Evolutionary conservation across 2,329 filamentous ascomycete species (phyloP), one percentile per base, ranked within the genome.

Genomic region (Huntiella abstrusa): DNA sequence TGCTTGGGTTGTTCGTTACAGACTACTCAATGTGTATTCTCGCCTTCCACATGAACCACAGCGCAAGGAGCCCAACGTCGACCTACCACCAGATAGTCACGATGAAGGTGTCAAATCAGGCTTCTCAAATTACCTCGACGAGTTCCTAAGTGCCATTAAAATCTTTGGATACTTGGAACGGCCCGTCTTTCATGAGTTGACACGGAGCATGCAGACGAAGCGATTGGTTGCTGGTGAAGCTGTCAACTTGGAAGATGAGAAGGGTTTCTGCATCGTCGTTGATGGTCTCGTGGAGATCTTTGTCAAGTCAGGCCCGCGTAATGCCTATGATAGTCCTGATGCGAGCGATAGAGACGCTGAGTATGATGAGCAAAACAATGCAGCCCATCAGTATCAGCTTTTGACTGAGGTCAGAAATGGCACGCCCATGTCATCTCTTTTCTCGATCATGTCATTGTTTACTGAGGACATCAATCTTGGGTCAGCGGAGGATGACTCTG

Each of bases 141-240:
- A 98, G 60, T 98, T 98, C 55, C 67, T 98, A 16, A 96, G 87
- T 58, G 91, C 92, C 28, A 98, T 98, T 66, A 98, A 96, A 62
- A 91, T 98, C 49, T 98, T 98, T 63, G 91, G 91, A 6, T 98
- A 96, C 58, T 68, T 98, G 38, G 91, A 98, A 60, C 77, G 91
- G 19, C 86, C 91, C 0, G 91, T 98, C 37, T 98, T 98, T 57
- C 92, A 98, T 57, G 91, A 98, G 62, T 73, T 98, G 55, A 98
- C 91, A 0, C 72, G 91, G 50, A 95, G 87, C 49, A 98, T 98
- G 91, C 91, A 98, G 65, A 98, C 92, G 15, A 73, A 85, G 55
- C 95, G 95, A 62, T 70, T 98, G 43, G 92, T 96, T 56, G 88
- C 91, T 4, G 91, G 91, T 28, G 91, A 98, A 62, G 98, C 91